phyloP scores from a whole-genome alignment of 257 asterid species.

The Ligustrum vulgare region DNA sequence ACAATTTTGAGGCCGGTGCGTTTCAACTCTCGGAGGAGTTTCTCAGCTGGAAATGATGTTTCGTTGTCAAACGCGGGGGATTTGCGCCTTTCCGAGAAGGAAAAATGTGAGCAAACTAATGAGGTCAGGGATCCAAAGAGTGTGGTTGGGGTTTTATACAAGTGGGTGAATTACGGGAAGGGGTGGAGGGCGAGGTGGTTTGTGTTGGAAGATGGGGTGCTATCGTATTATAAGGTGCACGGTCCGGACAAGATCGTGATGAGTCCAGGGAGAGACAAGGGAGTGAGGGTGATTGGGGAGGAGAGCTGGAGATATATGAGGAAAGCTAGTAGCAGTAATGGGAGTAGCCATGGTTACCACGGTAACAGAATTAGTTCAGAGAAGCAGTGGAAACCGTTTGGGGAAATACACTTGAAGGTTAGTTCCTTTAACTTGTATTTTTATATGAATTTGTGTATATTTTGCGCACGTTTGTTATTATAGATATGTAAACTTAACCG shows the following conservation, averaged over 20 bases:
- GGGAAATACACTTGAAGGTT: slow-evolving; percentile 92
- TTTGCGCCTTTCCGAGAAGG: slow-evolving; percentile 21
- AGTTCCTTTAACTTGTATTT: slow-evolving; percentile 19
- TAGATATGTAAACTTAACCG: background rate
- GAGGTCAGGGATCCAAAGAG: slow-evolving; percentile 45
- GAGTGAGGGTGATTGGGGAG: slow-evolving; percentile 78
- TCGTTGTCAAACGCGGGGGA: slow-evolving; percentile 40
- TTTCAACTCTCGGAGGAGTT: slow-evolving; percentile 66
- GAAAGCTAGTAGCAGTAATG: slow-evolving; percentile 53
- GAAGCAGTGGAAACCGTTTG: slow-evolving; percentile 80
- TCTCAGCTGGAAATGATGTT: slow-evolving; percentile 41
- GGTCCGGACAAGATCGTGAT: slow-evolving; percentile 87
- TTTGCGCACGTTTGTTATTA: background rate
- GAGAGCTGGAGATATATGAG: slow-evolving; percentile 90
- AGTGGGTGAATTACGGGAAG: slow-evolving; percentile 98
- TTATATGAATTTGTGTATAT: background rate
- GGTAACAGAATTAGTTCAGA: slow-evolving; percentile 42
- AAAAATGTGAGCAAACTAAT: slow-evolving; percentile 39
- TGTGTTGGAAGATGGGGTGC: slow-evolving; percentile 92
- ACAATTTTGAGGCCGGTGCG: slow-evolving; percentile 40
- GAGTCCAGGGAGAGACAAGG: slow-evolving; percentile 62
- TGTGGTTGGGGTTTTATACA: slow-evolving; percentile 74
- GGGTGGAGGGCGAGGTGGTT: slow-evolving; percentile 99
- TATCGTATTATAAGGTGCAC: slow-evolving; percentile 90
- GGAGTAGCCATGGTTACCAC: slow-evolving; percentile 29